Evolutionary conservation across 257 asterid species (phyloP).

Genomic region (Ballota nigra): DNA sequence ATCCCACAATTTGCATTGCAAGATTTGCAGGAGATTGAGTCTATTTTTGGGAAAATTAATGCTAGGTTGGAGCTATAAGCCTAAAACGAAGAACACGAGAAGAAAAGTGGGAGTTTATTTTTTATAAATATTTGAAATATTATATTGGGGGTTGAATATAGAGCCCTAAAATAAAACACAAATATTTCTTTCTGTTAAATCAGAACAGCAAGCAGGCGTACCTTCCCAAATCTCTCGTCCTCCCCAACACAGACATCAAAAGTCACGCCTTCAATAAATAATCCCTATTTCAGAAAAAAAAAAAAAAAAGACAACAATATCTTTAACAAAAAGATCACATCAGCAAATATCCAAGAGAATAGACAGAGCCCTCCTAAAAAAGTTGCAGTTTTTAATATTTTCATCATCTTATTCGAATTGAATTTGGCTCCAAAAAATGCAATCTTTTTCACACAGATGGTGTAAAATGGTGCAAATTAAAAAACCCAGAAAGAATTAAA

Average conservation of each 20-base stretch:
- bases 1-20: not conserved
- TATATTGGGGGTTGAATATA: not conserved
- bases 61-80: no score
- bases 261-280: slow-evolving; percentile 30
- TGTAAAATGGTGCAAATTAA: not conserved
- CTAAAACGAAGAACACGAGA: not conserved
- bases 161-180: not conserved
- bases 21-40: not conserved
- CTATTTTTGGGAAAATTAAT: not conserved
- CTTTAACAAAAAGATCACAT: not conserved
- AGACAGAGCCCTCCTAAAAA: not conserved
- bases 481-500: not conserved
- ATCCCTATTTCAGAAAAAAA: not conserved
- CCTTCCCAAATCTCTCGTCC: slow-evolving; percentile 34
- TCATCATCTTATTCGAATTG: no score
- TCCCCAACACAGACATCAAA: slow-evolving; percentile 29
- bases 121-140: no score
- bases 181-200: slow-evolving; percentile 18
- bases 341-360: not conserved
- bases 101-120: not conserved
- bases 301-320: not conserved
- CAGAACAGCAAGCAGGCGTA: slow-evolving; percentile 25
- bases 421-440: not conserved
- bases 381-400: not conserved
- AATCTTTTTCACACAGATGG: not conserved